Evolutionary conservation across 495 filamentous ascomycete species (phyloP), one percentile per base, ranked within the genome.

Genomic region (Polyplosphaeria fusca): DNA sequence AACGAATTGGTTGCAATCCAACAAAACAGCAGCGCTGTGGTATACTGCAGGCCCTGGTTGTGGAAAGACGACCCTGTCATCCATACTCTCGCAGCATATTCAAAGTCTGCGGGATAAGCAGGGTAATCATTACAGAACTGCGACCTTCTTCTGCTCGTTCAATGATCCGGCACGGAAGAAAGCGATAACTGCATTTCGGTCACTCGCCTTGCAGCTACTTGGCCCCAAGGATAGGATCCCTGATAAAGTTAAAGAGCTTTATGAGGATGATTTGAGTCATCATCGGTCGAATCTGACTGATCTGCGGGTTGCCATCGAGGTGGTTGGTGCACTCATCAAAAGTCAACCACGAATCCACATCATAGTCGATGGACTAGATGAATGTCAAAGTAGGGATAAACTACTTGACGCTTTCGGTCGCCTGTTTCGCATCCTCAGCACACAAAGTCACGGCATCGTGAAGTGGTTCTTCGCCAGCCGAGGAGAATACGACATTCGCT

Each of bases 381-480:
- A 73, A 45, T 67, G 65, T 45, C 44, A 43, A 19, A 63, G 67
- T 35, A 30, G 25, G 16, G 40, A 45, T 5, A 28, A 43, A 18
- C 47, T 47, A 11, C 30, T 64, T 18, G 4, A 12, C 53, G 20
- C 51, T 52, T 40, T 67, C 38, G 22, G 35, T 40, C 38, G 47
- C 28, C 43, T 67, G n/a, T 26, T 59, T 23, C 19, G 60, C 28
- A n/a, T n/a, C n/a, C n/a, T n/a, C n/a, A n/a, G n/a, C n/a, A 40
- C 43, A 19, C 46, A 68, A 45, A 50, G 27, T 13, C 51, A 62
- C 30, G 71, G 70, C 0, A 67, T 66, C 24, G 58, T 63, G 12
- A 73, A 70, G 54, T 73, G 68, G 68, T 64, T 71, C 24, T 68
- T 70, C 32, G 68, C 63, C 1, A 73, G 68, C 43, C 55, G 70